A percentile compares a stretch with the other conserved stretches of the same genome.
Conservation (phyloP, 2,329 filamentous ascomycete genomes). For the Colletotrichum spaethianum region DNA sequence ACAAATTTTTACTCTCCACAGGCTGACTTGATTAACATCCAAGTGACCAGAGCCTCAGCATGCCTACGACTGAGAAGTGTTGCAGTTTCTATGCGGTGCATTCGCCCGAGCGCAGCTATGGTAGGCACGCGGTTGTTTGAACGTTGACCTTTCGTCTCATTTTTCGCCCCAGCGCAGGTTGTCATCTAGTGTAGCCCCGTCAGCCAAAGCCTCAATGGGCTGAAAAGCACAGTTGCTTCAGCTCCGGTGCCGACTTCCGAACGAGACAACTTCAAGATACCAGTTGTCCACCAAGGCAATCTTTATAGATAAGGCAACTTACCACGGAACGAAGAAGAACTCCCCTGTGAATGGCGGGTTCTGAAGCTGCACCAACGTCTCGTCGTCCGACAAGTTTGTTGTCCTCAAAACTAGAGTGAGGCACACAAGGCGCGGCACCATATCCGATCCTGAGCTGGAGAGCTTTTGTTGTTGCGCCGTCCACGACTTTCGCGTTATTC, state of each 20-base stretch:
- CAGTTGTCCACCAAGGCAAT: neutral
- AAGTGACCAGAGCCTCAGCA: neutral
- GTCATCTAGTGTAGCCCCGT: constrained; percentile 20
- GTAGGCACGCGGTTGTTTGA: neutral
- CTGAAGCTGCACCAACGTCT: neutral
- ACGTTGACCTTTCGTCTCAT: constrained; percentile 26
- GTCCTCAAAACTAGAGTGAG: neutral
- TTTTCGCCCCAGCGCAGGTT: constrained; percentile 3
- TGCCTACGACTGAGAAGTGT: too few species aligned
- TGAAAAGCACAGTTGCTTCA: constrained; percentile 13
- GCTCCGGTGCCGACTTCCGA: constrained; percentile 27
- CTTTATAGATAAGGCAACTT: neutral
- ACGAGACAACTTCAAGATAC: neutral
- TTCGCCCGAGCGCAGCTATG: neutral
- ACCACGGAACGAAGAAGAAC: neutral
- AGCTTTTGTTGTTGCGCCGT: neutral
- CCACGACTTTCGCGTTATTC: neutral
- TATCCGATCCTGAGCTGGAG: neutral
- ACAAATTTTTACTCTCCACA: neutral
- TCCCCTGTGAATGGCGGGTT: neutral
- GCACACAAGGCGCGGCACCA: neutral
- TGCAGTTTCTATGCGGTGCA: neutral
- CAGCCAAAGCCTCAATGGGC: constrained; percentile 12
- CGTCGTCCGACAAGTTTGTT: neutral
- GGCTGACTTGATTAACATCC: neutral